phyloP scores from a whole-genome alignment of 345 rosid species.

The Ceriops zippeliana region DNA sequence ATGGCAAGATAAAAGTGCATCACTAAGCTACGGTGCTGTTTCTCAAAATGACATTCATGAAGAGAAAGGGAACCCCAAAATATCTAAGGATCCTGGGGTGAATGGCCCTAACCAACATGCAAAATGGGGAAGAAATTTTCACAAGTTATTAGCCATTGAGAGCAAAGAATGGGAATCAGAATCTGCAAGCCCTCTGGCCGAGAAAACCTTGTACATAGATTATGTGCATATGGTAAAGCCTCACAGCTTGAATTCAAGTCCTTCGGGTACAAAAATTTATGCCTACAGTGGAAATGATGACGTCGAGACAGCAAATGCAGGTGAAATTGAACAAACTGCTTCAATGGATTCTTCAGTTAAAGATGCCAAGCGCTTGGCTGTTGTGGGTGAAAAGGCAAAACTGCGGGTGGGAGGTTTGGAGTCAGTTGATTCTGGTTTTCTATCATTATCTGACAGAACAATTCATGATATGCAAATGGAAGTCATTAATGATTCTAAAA shows the following conservation, averaged over 20 bases:
- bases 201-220: conserved; percentile 81
- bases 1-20: conserved; percentile 28
- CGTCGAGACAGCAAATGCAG: conserved; percentile 13
- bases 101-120: conserved; percentile 14
- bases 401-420: conserved; percentile 18
- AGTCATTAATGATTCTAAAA: conserved; percentile 8
- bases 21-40: conserved; percentile 3
- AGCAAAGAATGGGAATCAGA: conserved; percentile 42
- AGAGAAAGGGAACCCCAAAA: conserved; percentile 25
- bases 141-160: conserved; percentile 52
- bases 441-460: conserved; percentile 20
- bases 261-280: conserved; percentile 21
- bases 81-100: conserved; percentile 15
- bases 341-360: conserved; percentile 24
- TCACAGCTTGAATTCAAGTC: conserved; percentile 19
- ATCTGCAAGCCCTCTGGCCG: conserved; percentile 38
- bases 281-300: conserved; percentile 12
- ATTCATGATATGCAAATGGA: conserved; percentile 10
- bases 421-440: conserved; percentile 22
- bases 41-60: conserved; percentile 7
- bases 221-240: conserved; percentile 40
- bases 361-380: conserved; percentile 23
- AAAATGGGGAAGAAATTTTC: conserved; percentile 32
- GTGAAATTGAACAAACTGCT: conserved; percentile 31
- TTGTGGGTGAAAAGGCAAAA: conserved; percentile 12